Evolutionary conservation across 495 filamentous ascomycete genomes (phyloP).

Genomic region (Xylaria telfairii): DNA sequence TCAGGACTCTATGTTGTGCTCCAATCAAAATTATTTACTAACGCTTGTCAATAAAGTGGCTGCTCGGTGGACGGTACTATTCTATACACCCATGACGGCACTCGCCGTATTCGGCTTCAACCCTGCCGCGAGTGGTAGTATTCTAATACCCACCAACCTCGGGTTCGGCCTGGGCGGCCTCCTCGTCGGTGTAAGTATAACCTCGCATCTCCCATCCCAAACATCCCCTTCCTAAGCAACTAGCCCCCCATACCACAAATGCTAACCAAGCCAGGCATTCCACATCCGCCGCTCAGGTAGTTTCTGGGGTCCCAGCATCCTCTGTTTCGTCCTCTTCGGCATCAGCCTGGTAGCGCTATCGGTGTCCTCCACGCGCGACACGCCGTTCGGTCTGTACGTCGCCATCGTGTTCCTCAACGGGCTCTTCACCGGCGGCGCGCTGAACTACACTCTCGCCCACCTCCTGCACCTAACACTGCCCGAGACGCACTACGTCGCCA

Average conservation of each 20-base stretch:
- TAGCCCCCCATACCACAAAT: not conserved
- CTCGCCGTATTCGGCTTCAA: conserved; percentile 71
- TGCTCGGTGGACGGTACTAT: conserved; percentile 76
- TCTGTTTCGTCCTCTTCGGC: conserved; percentile 61
- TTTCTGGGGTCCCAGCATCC: conserved; percentile 66
- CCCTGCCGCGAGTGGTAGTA: conserved; percentile 69
- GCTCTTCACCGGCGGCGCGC: conserved; percentile 67
- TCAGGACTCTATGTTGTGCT: not conserved
- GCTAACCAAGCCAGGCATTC: conserved; percentile 47
- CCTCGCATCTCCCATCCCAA: not conserved
- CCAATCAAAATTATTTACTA: not conserved
- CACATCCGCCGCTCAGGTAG: conserved; percentile 71
- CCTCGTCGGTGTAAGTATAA: conserved; percentile 58
- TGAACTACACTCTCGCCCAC: conserved; percentile 82
- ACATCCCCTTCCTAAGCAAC: too few species aligned
- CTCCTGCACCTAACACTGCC: conserved; percentile 69
- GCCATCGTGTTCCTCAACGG: conserved; percentile 67
- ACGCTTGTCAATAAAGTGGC: conserved; percentile 52
- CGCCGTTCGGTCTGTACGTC: conserved; percentile 56
- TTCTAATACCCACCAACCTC: conserved; percentile 76
- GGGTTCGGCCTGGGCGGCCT: conserved; percentile 76
- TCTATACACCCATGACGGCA: conserved; percentile 76
- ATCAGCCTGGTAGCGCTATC: conserved; percentile 57
- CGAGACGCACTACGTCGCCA: conserved; percentile 71
- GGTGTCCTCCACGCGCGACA: conserved; percentile 54